Base-by-base conservation (phyloP, 2,329 filamentous ascomycete genomes). In the Fusarium liriodendri region DNA sequence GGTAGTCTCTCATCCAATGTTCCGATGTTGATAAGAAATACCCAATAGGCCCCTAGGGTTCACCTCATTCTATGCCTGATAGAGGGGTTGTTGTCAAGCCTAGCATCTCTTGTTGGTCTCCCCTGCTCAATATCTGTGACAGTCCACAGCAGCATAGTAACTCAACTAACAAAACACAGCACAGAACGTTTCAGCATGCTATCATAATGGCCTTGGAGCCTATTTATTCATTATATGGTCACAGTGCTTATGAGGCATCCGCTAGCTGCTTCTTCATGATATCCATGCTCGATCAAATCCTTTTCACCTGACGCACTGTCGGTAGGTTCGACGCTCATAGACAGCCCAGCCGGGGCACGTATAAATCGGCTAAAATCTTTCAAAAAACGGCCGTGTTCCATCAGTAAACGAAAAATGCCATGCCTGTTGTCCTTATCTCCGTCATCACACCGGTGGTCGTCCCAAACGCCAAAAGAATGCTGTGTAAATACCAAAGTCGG, bases 391-490 rank as follows among this genome's bases (percentile, higher is more conserved):
- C 62, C 57, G 29, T 69, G 33, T 62, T 62, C 66, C 66, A 52
- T 32, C 45, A 66, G 37, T 64, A 72, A 72, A 72, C 61, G 45
- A 64, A 64, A 73, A 73, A 73, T 65, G 59, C 60, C 62, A 60
- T 72, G 69, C 65, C 69, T 58, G 52, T 54, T 72, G 35, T 50
- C 47, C 38, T 42, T 47, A 47, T 66, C 59, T 60, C 69, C 38
- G 50, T 54, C 63, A 38, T 67, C 66, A 59, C 66, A 59, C 55
- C 60, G 20, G 54, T 75, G 55, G 50, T 62, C 63, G 62, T 67
- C 72, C 72, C 45, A 66, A 74, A 74, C 72, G 72, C 72, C 72
- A 74, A 74, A 70, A 59, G 66, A 75, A 74, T 74, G 72, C 72
- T 67, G 63, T 74, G 71, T 64, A 74, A 66, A 61, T 61, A 55